Conservation (phyloP, 2,329 filamentous ascomycete genomes). For the Arachnopeziza araneosa region DNA sequence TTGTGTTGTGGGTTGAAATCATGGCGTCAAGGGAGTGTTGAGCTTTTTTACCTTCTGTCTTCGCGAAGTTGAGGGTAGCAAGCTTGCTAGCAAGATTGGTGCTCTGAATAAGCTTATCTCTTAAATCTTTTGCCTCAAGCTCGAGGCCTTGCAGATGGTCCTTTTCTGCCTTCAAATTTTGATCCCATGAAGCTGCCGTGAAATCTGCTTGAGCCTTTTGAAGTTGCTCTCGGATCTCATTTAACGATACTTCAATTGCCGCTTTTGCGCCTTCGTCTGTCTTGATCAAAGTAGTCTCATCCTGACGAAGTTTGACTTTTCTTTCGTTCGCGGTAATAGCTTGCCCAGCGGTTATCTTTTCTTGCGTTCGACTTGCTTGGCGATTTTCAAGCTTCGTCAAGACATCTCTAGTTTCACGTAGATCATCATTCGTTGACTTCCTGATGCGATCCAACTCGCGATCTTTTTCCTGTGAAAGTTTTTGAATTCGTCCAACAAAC, state of each 20-base stretch:
- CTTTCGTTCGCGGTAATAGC: constrained; percentile 70
- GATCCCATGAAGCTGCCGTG: constrained; percentile 61
- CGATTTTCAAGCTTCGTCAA: constrained; percentile 71
- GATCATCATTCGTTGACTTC: constrained; percentile 66
- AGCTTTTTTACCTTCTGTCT: constrained; percentile 71
- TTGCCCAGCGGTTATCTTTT: constrained; percentile 66
- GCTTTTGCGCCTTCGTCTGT: constrained; percentile 83
- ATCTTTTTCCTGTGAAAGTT: constrained; percentile 71
- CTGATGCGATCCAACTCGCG: constrained; percentile 69
- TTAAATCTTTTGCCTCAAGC: constrained; percentile 64
- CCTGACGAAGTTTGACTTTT: constrained; percentile 61
- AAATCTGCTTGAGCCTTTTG: constrained; percentile 57
- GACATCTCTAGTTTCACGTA: constrained; percentile 63
- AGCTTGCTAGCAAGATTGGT: constrained; percentile 76
- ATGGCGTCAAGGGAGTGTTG: constrained; percentile 73
- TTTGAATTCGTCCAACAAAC: constrained; percentile 74
- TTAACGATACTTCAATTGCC: constrained; percentile 66
- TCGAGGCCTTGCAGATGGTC: constrained; percentile 63
- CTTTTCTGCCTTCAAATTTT: constrained; percentile 62
- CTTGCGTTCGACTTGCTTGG: constrained; percentile 66
- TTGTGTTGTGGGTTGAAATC: constrained; percentile 65
- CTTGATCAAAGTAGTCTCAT: constrained; percentile 64
- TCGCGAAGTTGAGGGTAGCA: constrained; percentile 76
- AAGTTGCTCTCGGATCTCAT: constrained; percentile 61
- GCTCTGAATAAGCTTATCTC: constrained; percentile 75